Evolutionary conservation across 208 protist species (phyloP).

Genomic region (Trichomonas gallinae): DNA sequence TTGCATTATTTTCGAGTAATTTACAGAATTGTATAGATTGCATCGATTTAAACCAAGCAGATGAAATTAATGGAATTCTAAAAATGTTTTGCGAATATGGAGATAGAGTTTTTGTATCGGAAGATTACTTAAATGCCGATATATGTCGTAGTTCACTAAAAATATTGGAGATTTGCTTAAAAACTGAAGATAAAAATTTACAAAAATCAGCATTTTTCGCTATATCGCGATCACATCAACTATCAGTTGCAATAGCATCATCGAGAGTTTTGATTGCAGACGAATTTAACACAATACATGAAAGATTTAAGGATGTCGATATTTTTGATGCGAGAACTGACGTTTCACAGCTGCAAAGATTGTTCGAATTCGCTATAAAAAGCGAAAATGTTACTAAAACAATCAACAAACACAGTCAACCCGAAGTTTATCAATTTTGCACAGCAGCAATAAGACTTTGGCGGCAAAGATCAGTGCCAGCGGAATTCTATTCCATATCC

Average conservation of each 20-base stretch:
- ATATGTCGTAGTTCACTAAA: not conserved
- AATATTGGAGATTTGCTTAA: not conserved
- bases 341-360: not conserved
- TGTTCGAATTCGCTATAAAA: not conserved
- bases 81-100: not conserved
- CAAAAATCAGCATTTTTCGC: not conserved
- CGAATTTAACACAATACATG: not conserved
- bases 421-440: not conserved
- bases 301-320: not conserved
- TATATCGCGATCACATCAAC: not conserved
- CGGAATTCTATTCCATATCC: not conserved
- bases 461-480: too few relatives aligned
- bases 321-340: not conserved
- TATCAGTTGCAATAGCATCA: not conserved
- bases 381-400: not conserved
- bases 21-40: not conserved
- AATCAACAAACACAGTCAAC: not conserved
- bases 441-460: not conserved
- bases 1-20: not conserved
- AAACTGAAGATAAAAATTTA: not conserved
- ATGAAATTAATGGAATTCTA: not conserved
- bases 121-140: not conserved
- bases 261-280: not conserved
- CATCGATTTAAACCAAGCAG: not conserved
- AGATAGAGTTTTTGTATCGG: not conserved